These are phyloP conservation scores for Carnegiea gigantea DNA, from an alignment of 179 eudicot species.

Conservation along the genomic window DNA sequence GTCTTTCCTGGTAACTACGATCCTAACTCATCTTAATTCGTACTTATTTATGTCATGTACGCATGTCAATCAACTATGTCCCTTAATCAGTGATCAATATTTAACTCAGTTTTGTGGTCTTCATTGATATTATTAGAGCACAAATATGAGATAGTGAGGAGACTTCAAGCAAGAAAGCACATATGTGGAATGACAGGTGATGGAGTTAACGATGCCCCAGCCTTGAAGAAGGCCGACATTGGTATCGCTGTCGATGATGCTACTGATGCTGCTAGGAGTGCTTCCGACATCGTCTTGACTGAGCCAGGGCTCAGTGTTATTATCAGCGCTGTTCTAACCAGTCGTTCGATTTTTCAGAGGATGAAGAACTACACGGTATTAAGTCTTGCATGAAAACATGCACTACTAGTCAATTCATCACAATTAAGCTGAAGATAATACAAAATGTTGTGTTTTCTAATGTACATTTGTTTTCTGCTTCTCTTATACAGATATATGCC, in stretches of 20 bases:
- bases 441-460: neutral
- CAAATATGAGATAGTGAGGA: conserved; percentile 44
- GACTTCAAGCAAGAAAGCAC: conserved; percentile 42
- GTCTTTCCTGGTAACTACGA: conserved; percentile 43
- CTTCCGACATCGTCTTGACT: conserved; percentile 55
- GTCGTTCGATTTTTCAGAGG: conserved; percentile 69
- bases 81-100: neutral
- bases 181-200: conserved; percentile 54
- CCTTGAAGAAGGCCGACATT: conserved; percentile 45
- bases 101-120: neutral
- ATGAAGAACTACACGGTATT: conserved; percentile 75
- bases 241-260: conserved; percentile 36
- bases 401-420: neutral
- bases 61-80: too few species aligned
- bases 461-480: conserved; percentile 9
- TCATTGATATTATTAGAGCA: conserved; percentile 28
- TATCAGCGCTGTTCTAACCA: conserved; percentile 67
- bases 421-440: neutral
- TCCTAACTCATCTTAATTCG: neutral
- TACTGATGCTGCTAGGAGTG: conserved; percentile 47
- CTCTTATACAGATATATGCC: conserved; percentile 53
- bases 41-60: too few species aligned
- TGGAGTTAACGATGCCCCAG: conserved; percentile 52
- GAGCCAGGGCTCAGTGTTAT: conserved; percentile 76
- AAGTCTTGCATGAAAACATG: too few species aligned